Percentiles rank a stretch among this genome's conserved stretches.
phyloP scores from a whole-genome alignment of 495 filamentous ascomycete genomes.

The Trichoderma gamsii region DNA sequence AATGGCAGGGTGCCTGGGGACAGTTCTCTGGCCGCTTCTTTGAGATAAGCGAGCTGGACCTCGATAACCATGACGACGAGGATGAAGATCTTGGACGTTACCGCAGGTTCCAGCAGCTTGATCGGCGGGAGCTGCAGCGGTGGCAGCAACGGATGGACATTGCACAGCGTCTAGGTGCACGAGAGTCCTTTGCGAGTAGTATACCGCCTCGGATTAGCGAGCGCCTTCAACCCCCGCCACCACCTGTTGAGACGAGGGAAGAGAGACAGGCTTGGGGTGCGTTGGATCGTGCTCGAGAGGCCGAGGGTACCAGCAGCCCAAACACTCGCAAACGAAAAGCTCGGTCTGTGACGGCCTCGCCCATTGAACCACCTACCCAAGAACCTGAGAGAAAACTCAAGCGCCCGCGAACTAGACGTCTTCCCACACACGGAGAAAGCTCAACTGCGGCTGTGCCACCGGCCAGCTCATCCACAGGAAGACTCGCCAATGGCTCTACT shows the following conservation, averaged over 20 bases:
- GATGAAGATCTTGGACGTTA: conserved; percentile 45
- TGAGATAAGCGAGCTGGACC: conserved; percentile 62
- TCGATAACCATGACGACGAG: conserved; percentile 86
- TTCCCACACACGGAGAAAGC: conserved; percentile 33
- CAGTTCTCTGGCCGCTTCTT: conserved; percentile 44
- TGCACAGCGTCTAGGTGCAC: conserved; percentile 67
- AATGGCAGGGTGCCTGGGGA: conserved; percentile 53
- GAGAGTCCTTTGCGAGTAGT: conserved; percentile 60
- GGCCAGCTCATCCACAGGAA: conserved; percentile 45
- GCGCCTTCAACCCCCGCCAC: conserved; percentile 23
- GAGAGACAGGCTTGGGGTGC: conserved; percentile 84
- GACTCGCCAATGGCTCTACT: conserved; percentile 19
- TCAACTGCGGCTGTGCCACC: conserved; percentile 27
- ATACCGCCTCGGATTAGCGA: conserved; percentile 31
- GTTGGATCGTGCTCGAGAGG: conserved; percentile 73
- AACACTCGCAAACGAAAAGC: conserved; percentile 66
- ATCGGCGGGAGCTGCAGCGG: conserved; percentile 57
- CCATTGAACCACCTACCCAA: conserved; percentile 52
- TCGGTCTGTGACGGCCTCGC: conserved; percentile 62
- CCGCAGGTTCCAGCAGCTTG: conserved; percentile 49
- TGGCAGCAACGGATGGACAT: conserved; percentile 79
- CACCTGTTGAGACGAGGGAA: conserved; percentile 59
- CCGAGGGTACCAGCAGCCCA: conserved; percentile 44
- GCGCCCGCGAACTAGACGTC: conserved; percentile 62
- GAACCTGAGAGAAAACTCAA: conserved; percentile 73